Base-by-base conservation (phyloP, 1,284 basidiomycete species). In the Ustilago trichophora region DNA sequence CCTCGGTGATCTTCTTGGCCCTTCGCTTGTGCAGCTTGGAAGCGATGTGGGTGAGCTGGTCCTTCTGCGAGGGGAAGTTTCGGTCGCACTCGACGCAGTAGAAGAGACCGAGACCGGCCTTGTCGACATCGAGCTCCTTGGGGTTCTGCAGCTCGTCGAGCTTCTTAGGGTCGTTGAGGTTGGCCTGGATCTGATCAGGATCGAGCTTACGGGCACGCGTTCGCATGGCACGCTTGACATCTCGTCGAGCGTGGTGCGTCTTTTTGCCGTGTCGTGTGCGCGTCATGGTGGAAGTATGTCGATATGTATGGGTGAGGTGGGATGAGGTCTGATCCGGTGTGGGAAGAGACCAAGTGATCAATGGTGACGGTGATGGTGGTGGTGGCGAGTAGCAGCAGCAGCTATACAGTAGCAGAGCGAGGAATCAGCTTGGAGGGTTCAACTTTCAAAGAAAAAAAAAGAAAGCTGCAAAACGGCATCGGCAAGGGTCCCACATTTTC, bases 81-180 rank as follows among this genome's bases (percentile, higher is more conserved):
- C 80, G 73, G 40, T 81, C 80, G 62, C 80, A 81, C 35, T 76
- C 72, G 27, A 80, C 70, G 48, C 80, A 81, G 66, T 81, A 80
- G 57, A 80, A 80, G 21, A 77, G 73, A 31, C 80, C 80, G 41
- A 81, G 71, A 51, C 80, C 80, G n/a, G 78, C 70, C 57, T 76
- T 76, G 48, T 80, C 77, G 13, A 76, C 59, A 44, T 81, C 77
- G 35, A 80, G 65, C 51, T 73, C 66, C 10, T 63, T 62, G 15
- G 79, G 79, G n/a, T 74, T 65, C 36, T 74, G 70, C 27, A 78
- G 64, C 19, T 31, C 67, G 16, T 65, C 63, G 27, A 72, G 69
- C 67, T 70, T 73, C 34, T 63, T 48, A n/a, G 65, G 56, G 31
- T 75, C 55, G 49, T 64, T 63, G 26, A 80, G 69, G 46, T 75